A percentile compares a stretch with the other conserved stretches of the same genome.
Evolutionary conservation across 305 asterid species (phyloP).

Genomic region (Fraxinus ornus): DNA sequence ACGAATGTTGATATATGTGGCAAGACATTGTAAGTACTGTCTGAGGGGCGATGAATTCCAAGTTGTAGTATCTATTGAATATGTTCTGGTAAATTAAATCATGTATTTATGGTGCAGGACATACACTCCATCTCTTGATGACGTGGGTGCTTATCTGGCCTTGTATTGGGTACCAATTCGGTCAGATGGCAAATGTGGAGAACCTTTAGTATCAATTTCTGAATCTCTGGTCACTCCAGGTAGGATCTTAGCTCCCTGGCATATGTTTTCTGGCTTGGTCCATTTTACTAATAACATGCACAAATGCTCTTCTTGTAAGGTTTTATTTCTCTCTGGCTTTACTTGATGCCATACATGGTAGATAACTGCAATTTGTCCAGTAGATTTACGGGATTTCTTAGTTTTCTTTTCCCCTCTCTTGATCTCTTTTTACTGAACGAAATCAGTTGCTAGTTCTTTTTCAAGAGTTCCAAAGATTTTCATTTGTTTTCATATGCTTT

Average conservation of each 20-base stretch:
- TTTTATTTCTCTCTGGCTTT: conserved; percentile 2
- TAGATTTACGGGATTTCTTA: background rate
- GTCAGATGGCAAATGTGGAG: conserved; percentile 73
- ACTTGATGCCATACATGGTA: conserved; percentile 4
- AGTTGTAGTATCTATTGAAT: background rate
- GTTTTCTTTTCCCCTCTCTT: background rate
- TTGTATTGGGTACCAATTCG: conserved; percentile 85
- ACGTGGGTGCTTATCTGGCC: conserved; percentile 82
- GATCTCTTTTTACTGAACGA: conserved; percentile 7
- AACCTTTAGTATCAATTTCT: conserved; percentile 63
- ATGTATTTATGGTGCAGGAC: conserved; percentile 49
- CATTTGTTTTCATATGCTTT: conserved; percentile 18
- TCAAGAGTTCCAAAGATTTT: background rate
- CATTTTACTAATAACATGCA: background rate
- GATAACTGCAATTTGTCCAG: conserved; percentile 1
- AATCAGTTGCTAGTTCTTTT: background rate
- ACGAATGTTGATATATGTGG: conserved; percentile 56
- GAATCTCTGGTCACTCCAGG: conserved; percentile 88
- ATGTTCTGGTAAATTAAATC: conserved; percentile 9
- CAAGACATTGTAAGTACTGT: conserved; percentile 59
- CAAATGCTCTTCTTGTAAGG: background rate
- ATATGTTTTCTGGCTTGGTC: background rate
- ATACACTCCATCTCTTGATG: conserved; percentile 75
- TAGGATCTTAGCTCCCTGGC: conserved; percentile 29
- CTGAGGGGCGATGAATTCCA: conserved; percentile 15